Evolutionary conservation across 768 basidiomycete species (phyloP), one percentile per base, ranked within the genome.

Genomic region (Suillus variegatus): DNA sequence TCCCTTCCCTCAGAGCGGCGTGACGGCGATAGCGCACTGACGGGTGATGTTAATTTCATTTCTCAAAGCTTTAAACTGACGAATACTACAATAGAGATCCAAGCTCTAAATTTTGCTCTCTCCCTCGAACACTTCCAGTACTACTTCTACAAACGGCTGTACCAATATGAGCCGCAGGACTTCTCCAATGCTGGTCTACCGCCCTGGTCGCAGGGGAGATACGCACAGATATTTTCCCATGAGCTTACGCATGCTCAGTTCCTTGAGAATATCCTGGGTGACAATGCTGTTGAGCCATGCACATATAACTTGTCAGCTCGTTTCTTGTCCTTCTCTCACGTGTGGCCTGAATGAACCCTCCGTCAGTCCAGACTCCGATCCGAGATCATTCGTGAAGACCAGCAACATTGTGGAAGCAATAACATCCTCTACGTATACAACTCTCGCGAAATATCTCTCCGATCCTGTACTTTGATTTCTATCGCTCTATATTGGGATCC

Each of bases 331-430:
- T 7, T 44, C 6, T 10, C 44, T 46, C 64, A 64, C 35, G 20
- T 51, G 40, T 47, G 4, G 6, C 32, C 57, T 51, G 54, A 60
- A 36, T 18, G 16, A 52, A 38, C 32, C 14, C 49, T 63, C 57
- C 40, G 18, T 62, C 63, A 82, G 81, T 79, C 79, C 82, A 8
- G 81, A 84, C 71, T 78, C 77, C 41, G 80, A 82, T 63, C 77
- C 83, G 25, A 69, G 72, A 35, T 75, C 80, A 2, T 90, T 91
- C 76, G 71, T 85, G 38, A 80, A 80, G 6, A 74, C 84, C 22
- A 80, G 86, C 25, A 79, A 80, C 60, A 77, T 82, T 44, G 74
- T 92, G 32, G 88, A 90, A 76, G 84, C 82, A 49, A 81, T 88
- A 65, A 80, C 81, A 62, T 77, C 77, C 35, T 82, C 84, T 18